phyloP scores from a whole-genome alignment of 345 rosid genomes.

The Dipteronia sinensis region DNA sequence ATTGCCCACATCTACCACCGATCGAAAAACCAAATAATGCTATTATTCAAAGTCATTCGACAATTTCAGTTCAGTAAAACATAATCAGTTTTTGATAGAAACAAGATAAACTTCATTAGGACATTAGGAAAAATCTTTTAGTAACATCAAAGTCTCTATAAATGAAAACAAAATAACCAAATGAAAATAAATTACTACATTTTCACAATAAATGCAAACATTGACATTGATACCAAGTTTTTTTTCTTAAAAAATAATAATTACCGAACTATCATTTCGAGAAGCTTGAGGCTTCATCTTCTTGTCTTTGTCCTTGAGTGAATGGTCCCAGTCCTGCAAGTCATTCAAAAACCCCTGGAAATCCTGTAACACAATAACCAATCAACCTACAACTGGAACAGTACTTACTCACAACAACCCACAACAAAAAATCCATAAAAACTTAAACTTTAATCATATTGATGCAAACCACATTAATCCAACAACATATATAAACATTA shows the following conservation, averaged over 20 bases:
- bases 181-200: background rate
- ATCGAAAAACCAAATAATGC: background rate
- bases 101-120: too few species aligned
- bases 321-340: slow-evolving; percentile 95
- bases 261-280: slow-evolving; percentile 39
- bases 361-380: slow-evolving; percentile 48
- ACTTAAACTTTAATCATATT: background rate
- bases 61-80: background rate
- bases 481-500: background rate
- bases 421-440: background rate
- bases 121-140: too few species aligned
- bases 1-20: background rate
- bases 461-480: background rate
- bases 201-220: background rate
- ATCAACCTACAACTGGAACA: background rate
- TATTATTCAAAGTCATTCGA: background rate
- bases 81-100: background rate
- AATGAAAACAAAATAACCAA: background rate
- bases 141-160: background rate
- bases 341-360: slow-evolving; percentile 90
- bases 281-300: slow-evolving; percentile 52
- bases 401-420: background rate
- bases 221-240: background rate
- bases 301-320: slow-evolving; percentile 63
- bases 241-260: background rate